Evolutionary conservation across 2,329 filamentous ascomycete species (phyloP).

Genomic region (Curvularia sp.): DNA sequence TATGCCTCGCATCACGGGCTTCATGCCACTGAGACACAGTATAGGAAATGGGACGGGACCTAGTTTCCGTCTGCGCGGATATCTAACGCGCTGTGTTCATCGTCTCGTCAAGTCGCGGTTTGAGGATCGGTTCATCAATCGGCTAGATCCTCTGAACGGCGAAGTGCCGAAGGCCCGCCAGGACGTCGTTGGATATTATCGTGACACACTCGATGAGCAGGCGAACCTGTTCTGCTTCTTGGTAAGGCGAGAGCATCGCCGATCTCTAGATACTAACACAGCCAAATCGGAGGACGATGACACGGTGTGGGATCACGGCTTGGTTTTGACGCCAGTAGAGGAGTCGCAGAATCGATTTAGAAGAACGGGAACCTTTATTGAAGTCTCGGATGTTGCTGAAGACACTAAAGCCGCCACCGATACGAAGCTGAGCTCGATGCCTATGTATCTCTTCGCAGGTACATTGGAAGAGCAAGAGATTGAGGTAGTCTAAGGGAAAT

Average conservation of each 20-base stretch:
- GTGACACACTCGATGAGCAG: background rate
- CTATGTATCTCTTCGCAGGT: background rate
- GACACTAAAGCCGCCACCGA: background rate
- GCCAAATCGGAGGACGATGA: background rate
- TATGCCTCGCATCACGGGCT: background rate
- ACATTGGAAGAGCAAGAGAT: background rate
- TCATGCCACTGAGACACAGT: background rate
- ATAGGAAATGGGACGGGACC: background rate
- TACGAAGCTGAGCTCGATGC: background rate
- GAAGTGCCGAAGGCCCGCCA: background rate
- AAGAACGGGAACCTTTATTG: background rate
- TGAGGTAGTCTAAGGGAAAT: background rate
- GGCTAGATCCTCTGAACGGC: background rate
- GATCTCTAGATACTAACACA: background rate
- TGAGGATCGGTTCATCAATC: background rate
- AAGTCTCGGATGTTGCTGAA: background rate
- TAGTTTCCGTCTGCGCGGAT: background rate
- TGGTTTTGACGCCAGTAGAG: background rate
- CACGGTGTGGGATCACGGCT: background rate
- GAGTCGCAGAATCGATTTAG: background rate
- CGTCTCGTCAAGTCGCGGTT: background rate
- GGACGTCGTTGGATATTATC: background rate
- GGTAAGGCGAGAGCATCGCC: background rate
- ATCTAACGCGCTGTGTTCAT: background rate
- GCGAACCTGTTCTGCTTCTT: background rate